Base-by-base conservation (phyloP, 805 yeast species). In the Candida quercuum region DNA sequence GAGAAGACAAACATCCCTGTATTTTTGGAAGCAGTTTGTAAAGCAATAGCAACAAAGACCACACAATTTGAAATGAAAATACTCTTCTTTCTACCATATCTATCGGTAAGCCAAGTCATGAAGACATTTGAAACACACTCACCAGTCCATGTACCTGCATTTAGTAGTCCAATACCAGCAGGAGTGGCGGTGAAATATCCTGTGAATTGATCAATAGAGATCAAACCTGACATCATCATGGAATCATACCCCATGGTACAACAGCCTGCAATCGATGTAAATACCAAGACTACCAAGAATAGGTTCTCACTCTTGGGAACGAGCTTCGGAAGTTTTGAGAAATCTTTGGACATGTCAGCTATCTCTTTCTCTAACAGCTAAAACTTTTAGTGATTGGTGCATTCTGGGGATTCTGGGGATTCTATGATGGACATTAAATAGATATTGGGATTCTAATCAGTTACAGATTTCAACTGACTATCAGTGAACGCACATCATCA, bases 61-160 rank as follows among this genome's bases (percentile, higher is more conserved):
- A 28, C 4, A n/a, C 31, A 7, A 15, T 37, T 16, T 14, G 43
- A 21, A n/a, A 34, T 2, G 3, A 39, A 16, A 5, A 42, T 36
- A 8, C 41, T 32, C 18, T 42, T 42, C 34, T 39, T 42, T 37
- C 46, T 39, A 20, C 46, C 46, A 24, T 33, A 35, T 8, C 32
- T n/a, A 21, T 42, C 43, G 20, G 29, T 20, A 16, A 42, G 16
- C 17, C 18, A 31, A 1, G 41, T 25, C 37, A 39, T 36, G 2
- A n/a, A 3, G 18, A 36, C 39, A 15, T 30, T 22, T 6, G 26
- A 32, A 13, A 42, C 11, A 8, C 27, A 25, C 25, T 36, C 36
- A 20, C 46, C 46, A 5, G 39, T 33, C 46, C 41, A 42, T 12
- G 37, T 35, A 35, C 45, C 45, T 17, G 43, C 40, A 31, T 42